Evolutionary conservation across 352 stramenopile genomes (phyloP).

Genomic region (Phytophthora citrophthora): DNA sequence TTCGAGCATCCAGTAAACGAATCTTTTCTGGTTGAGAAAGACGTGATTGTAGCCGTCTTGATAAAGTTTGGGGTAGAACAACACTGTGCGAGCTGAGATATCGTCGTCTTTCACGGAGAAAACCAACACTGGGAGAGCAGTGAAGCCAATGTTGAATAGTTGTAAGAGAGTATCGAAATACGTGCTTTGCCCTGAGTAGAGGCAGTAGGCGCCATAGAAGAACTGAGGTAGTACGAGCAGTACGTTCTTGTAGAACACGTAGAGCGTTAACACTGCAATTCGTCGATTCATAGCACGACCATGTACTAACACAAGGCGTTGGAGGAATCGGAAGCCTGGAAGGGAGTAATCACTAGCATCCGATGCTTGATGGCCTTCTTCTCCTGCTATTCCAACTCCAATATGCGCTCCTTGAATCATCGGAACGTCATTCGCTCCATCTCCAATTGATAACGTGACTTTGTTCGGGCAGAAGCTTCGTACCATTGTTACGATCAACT

Average conservation of each 20-base stretch:
- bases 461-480: conserved; percentile 49
- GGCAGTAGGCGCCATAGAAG: conserved; percentile 71
- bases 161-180: conserved; percentile 84
- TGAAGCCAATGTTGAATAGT: conserved; percentile 86
- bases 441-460: conserved; percentile 84
- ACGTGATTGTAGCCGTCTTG: conserved; percentile 53
- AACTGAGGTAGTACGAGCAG: conserved; percentile 83
- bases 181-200: conserved; percentile 80
- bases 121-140: conserved; percentile 67
- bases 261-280: conserved; percentile 71
- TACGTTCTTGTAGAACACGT: conserved; percentile 92
- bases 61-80: conserved; percentile 61
- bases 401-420: conserved; percentile 91
- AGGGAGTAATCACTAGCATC: conserved; percentile 92
- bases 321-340: conserved; percentile 85
- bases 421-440: conserved; percentile 93
- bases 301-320: conserved; percentile 88
- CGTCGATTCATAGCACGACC: conserved; percentile 79
- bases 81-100: conserved; percentile 48
- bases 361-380: conserved; percentile 84
- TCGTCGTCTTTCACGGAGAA: conserved; percentile 70
- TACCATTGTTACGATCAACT: conserved; percentile 96
- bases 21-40: conserved; percentile 58
- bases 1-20: conserved; percentile 68
- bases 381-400: conserved; percentile 64